These are phyloP conservation scores for Atalantia buxifolia DNA, from an alignment of 345 rosid genomes.

Conservation along the genomic window DNA sequence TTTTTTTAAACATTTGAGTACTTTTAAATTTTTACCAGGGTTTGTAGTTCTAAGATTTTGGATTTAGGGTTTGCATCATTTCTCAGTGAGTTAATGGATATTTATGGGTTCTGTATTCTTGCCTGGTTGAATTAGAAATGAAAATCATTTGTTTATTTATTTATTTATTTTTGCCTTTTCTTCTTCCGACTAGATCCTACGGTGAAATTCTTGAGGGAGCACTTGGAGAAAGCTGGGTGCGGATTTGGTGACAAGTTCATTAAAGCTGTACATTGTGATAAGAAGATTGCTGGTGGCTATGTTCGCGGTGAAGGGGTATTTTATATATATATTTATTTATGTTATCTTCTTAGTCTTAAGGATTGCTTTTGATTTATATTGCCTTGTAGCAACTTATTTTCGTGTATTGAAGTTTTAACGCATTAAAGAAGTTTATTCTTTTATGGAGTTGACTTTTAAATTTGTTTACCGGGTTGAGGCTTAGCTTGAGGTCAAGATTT, in stretches of 20 bases:
- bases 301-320: conserved; percentile 64
- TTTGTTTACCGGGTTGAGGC: neutral
- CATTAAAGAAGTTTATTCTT: neutral
- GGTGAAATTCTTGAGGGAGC: conserved; percentile 82
- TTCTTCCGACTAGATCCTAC: conserved; percentile 48
- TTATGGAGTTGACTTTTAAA: neutral
- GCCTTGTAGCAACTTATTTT: neutral
- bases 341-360: neutral
- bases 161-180: neutral
- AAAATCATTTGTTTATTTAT: conserved; percentile 3
- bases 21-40: conserved; percentile 1
- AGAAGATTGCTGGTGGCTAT: conserved; percentile 59
- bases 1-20: neutral
- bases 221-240: conserved; percentile 86
- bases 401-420: neutral
- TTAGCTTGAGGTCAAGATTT: neutral
- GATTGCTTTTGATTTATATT: neutral
- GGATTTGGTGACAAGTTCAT: conserved; percentile 66
- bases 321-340: neutral
- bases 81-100: neutral
- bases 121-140: neutral
- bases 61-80: neutral
- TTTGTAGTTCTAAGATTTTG: conserved; percentile 24
- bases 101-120: neutral
- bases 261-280: conserved; percentile 61